Base-by-base conservation (phyloP, 495 filamentous ascomycete genomes). In the Talaromyces liani region DNA sequence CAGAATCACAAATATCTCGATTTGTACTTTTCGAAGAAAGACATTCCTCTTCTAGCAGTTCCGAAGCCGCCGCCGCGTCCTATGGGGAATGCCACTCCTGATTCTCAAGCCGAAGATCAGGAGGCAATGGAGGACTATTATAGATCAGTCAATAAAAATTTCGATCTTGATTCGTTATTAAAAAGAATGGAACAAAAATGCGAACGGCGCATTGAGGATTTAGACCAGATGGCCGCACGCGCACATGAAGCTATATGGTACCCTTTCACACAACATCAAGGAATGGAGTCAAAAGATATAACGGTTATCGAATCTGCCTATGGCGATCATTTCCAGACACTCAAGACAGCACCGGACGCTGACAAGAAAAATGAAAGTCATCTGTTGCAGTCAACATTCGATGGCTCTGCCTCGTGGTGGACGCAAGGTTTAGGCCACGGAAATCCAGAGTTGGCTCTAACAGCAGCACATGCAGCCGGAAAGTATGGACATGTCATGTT, bases 401-500 rank as follows among this genome's bases (percentile, higher is more conserved):
- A 93, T 63, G 90, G 85, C 20, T 91, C 89, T 0, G 90, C 88
- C 18, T 91, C 89, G 0, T 93, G 90, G 90, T 93, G 90, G 90
- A 92, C 90, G 1, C 90, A 93, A 72, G 90, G 90, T 8, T 79
- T 93, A 5, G 90, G 90, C 7, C 90, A 93, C 66, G 88, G 84
- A 14, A 90, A 88, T 65, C 84, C 88, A 0, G 71, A 76, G 0
- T 78, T 93, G 5, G 78, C 88, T 7, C 79, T 91, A 6, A 83
- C 87, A 0, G 88, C 88, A 4, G 88, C 90, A 2, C 88, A 91
- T 69, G 90, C 90, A 1, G 87, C 90, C 3, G 89, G 90, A n/a
- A 82, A 89, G 25, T 93, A 93, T 67, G 90, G 90, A 2, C 90
- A 93, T 71, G 88, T 93, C 25, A 93, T 92, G 88, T 91, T 93